Conservation (phyloP, 2,329 filamentous ascomycete species). For the Elsinoe perseae region DNA sequence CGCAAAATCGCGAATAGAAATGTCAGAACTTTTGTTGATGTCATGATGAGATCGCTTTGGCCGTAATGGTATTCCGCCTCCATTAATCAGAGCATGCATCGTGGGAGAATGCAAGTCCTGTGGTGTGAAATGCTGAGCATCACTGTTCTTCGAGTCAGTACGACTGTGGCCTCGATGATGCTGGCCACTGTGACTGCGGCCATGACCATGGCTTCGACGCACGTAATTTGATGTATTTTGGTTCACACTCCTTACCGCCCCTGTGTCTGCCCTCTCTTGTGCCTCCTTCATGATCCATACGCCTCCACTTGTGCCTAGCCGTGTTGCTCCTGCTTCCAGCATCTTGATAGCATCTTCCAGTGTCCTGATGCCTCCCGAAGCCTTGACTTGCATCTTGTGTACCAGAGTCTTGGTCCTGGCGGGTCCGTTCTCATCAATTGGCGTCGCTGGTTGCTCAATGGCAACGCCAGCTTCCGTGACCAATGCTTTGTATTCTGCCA, state of each 20-base stretch:
- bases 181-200: constrained; percentile 5
- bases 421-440: constrained; percentile 6
- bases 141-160: constrained; percentile 11
- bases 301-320: constrained; percentile 50
- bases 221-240: constrained; percentile 11
- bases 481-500: constrained; percentile 2
- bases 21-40: constrained; percentile 4
- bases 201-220: constrained; percentile 12
- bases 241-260: constrained; percentile 10
- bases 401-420: constrained; percentile 16
- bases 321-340: constrained; percentile 49
- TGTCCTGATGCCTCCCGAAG: constrained; percentile 49
- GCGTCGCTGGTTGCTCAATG: neutral
- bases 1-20: constrained; percentile 11
- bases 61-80: neutral
- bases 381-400: constrained; percentile 47
- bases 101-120: neutral
- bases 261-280: constrained; percentile 22
- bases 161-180: constrained; percentile 7
- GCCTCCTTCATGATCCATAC: constrained; percentile 48
- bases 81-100: neutral
- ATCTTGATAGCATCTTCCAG: constrained; percentile 46
- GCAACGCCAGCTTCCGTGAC: constrained; percentile 9
- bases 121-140: neutral
- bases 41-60: neutral